These are phyloP conservation scores for Cantharellus anzutake DNA, from an alignment of 768 basidiomycete species.

Conservation along the genomic window DNA sequence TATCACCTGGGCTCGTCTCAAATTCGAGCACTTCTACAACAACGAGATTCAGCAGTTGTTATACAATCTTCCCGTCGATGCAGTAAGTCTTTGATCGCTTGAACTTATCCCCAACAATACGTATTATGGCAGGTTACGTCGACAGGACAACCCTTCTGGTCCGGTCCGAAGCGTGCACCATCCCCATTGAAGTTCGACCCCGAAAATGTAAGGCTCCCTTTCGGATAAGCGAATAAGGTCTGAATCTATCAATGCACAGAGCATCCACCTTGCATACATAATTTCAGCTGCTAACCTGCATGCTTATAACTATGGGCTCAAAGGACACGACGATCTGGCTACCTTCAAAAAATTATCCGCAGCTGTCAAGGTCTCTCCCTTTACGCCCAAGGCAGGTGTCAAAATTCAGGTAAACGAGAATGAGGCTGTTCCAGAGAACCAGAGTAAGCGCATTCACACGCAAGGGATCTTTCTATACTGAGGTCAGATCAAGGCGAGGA, in stretches of 20 bases:
- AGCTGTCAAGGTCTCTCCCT: conserved; percentile 71
- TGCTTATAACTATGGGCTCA: conserved; percentile 94
- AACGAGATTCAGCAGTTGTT: conserved; percentile 86
- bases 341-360: conserved; percentile 74
- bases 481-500: conserved; percentile 15
- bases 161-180: conserved; percentile 93
- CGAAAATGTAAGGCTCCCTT: conserved; percentile 44
- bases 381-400: conserved; percentile 80
- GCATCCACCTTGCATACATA: conserved; percentile 72
- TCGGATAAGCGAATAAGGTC: background rate
- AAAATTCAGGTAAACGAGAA: conserved; percentile 87
- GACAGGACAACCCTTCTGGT: conserved; percentile 96
- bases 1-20: conserved; percentile 86
- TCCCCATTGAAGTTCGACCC: conserved; percentile 77
- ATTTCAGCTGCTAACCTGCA: conserved; percentile 90
- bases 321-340: conserved; percentile 63
- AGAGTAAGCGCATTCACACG: conserved; percentile 16
- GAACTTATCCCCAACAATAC: background rate
- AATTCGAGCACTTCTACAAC: conserved; percentile 88
- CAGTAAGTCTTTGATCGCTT: conserved; percentile 21
- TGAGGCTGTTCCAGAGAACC: conserved; percentile 54
- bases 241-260: conserved; percentile 23
- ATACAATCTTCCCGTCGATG: conserved; percentile 89
- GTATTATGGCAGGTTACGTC: conserved; percentile 33
- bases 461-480: background rate